Evolutionary conservation across 768 basidiomycete species (phyloP).

Genomic region (Candolleomyces eurysporus): DNA sequence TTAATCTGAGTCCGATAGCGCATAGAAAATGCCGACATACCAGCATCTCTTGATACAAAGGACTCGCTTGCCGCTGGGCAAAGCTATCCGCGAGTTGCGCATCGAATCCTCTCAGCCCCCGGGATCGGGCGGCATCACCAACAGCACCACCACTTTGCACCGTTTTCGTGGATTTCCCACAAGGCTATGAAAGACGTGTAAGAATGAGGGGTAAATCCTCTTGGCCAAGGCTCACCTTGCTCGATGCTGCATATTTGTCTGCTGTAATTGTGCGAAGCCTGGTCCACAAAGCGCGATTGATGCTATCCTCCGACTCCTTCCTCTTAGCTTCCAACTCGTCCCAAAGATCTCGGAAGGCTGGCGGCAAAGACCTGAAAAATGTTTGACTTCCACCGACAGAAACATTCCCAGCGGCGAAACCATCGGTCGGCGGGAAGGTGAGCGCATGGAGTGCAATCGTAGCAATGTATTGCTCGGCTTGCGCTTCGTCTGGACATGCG

Average conservation of each 20-base stretch:
- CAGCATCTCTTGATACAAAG: constrained; percentile 85
- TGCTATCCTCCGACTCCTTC: constrained; percentile 56
- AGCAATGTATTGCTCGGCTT: constrained; percentile 90
- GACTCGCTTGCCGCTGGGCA: constrained; percentile 54
- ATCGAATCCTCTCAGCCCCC: constrained; percentile 1
- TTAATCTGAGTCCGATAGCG: not conserved
- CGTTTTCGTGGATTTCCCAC: constrained; percentile 1
- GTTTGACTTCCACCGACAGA: constrained; percentile 49
- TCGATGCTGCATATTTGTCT: constrained; percentile 45
- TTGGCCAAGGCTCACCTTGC: constrained; percentile 34
- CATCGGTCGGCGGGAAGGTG: constrained; percentile 59
- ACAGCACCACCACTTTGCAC: not conserved
- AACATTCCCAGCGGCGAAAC: constrained; percentile 57
- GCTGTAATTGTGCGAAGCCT: constrained; percentile 64
- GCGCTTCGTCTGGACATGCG: constrained; percentile 72
- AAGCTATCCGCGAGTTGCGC: constrained; percentile 33
- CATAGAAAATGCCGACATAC: constrained; percentile 41
- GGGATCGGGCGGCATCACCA: not conserved
- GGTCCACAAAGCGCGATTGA: constrained; percentile 71
- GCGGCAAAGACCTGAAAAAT: constrained; percentile 78
- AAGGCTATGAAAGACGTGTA: not conserved
- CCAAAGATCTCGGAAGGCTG: constrained; percentile 87
- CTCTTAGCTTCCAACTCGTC: constrained; percentile 74
- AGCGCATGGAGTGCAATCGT: constrained; percentile 82
- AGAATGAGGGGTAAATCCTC: not conserved